Evolutionary conservation across 2,329 filamentous ascomycete species (phyloP).

Genomic region (Amesomyces nigricolor): DNA sequence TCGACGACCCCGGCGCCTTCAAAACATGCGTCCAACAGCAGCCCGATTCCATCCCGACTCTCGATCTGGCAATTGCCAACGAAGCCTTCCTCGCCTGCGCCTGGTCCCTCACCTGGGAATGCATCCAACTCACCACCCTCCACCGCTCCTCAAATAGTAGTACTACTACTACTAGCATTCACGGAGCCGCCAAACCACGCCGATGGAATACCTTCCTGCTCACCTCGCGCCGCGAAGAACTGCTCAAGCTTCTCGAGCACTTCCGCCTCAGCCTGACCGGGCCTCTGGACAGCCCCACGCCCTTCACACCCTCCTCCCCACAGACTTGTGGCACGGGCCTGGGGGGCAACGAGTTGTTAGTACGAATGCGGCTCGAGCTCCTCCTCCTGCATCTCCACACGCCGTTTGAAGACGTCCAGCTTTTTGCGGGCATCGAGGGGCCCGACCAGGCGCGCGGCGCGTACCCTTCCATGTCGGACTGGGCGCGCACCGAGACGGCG

Average conservation of each 20-base stretch:
- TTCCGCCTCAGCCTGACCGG: not conserved
- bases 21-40: not conserved
- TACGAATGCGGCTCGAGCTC: not conserved
- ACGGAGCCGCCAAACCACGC: not conserved
- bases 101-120: slow-evolving; percentile 5
- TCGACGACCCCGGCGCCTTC: slow-evolving; percentile 1
- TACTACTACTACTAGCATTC: too few relatives aligned
- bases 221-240: slow-evolving; percentile 1
- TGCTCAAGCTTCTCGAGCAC: slow-evolving; percentile 1
- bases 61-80: not conserved
- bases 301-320: not conserved
- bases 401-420: slow-evolving; percentile 2
- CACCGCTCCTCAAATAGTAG: not conserved
- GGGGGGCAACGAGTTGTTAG: not conserved
- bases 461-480: not conserved
- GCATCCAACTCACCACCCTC: slow-evolving; percentile 1
- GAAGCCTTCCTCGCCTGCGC: slow-evolving; percentile 5
- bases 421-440: not conserved
- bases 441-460: not conserved
- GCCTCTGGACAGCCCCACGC: not conserved
- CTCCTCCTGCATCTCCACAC: not conserved
- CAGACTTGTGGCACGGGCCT: not conserved
- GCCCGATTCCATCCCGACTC: not conserved
- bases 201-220: not conserved
- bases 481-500: not conserved